These are phyloP conservation scores for Ogataea glucozyma DNA, from an alignment of 805 yeast genomes.

Conservation along the genomic window DNA sequence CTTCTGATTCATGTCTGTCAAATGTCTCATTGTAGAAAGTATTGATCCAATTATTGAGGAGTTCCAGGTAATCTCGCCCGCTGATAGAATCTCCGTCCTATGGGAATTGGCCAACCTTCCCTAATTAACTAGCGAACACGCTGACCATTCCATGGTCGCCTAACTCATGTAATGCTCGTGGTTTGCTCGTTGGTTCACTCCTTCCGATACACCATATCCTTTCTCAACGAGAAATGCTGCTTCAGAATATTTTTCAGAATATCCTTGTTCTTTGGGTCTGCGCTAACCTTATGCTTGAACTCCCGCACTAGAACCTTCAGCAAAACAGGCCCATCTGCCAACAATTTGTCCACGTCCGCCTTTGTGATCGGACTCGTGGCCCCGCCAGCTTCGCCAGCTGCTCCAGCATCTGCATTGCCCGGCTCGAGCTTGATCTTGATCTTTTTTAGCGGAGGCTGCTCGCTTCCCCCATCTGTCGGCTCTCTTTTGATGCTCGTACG, in stretches of 20 bases:
- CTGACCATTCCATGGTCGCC: no score
- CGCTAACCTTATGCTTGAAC: conserved; percentile 60
- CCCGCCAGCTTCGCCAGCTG: conserved; percentile 16
- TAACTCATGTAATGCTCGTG: conserved; percentile 1
- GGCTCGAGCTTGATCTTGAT: conserved; percentile 27
- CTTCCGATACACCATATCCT: conserved; percentile 33
- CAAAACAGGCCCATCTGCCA: conserved; percentile 52
- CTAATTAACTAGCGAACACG: background rate
- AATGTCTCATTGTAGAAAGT: no score
- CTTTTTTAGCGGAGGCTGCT: conserved; percentile 34
- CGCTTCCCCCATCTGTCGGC: conserved; percentile 17
- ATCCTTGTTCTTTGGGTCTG: conserved; percentile 62
- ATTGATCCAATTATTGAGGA: no score
- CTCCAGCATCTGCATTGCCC: conserved; percentile 3
- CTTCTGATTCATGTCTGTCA: no score
- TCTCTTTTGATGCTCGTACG: conserved; percentile 37
- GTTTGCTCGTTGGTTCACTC: conserved; percentile 6
- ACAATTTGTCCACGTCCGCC: conserved; percentile 67
- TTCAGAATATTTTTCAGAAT: conserved; percentile 48
- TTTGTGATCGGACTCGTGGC: conserved; percentile 53
- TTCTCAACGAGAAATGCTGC: conserved; percentile 32
- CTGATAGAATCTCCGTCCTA: no score
- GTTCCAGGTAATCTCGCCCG: no score
- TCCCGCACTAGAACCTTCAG: conserved; percentile 59
- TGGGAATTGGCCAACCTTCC: no score